Percentiles rank a stretch among this genome's conserved stretches.
phyloP scores from a whole-genome alignment of 257 asterid species.

The Dorcoceras hygrometricum region DNA sequence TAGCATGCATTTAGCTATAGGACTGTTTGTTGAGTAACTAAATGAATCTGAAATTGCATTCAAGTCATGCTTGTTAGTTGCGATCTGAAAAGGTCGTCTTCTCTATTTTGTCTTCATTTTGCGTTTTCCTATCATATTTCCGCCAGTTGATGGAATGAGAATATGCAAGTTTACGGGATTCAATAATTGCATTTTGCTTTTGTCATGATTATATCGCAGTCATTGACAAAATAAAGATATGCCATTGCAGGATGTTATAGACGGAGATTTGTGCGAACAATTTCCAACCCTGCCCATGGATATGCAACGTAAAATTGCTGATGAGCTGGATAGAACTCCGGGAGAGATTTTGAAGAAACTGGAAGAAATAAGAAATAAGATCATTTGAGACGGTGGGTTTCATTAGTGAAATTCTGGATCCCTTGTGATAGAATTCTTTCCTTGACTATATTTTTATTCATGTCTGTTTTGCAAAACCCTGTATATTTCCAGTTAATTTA shows the following conservation, averaged over 20 bases:
- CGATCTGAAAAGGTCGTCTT: not conserved
- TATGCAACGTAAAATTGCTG: slow-evolving; percentile 93
- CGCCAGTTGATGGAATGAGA: not conserved
- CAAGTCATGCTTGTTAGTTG: not conserved
- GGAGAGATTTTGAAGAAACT: slow-evolving; percentile 92
- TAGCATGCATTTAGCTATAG: not conserved
- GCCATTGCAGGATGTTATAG: slow-evolving; percentile 80
- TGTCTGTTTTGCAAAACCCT: not conserved
- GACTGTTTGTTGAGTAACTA: not conserved
- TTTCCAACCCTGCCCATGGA: slow-evolving; percentile 92
- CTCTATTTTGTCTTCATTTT: not conserved
- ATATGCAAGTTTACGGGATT: not conserved
- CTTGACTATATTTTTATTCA: not conserved
- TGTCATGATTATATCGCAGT: not conserved
- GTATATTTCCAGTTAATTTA: not conserved
- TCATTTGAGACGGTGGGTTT: slow-evolving; percentile 46
- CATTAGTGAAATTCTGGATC: slow-evolving; percentile 20
- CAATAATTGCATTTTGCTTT: not conserved
- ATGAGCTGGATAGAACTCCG: slow-evolving; percentile 96
- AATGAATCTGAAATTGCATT: not conserved
- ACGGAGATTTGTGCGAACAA: slow-evolving; percentile 95
- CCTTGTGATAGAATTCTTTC: not conserved
- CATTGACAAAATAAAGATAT: slow-evolving; percentile 19
- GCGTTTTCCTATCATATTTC: not conserved
- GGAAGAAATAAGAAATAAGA: slow-evolving; percentile 92